A percentile compares a stretch with the other conserved stretches of the same genome.
phyloP scores from a whole-genome alignment of 805 yeast genomes.

The Candida tibetensis region DNA sequence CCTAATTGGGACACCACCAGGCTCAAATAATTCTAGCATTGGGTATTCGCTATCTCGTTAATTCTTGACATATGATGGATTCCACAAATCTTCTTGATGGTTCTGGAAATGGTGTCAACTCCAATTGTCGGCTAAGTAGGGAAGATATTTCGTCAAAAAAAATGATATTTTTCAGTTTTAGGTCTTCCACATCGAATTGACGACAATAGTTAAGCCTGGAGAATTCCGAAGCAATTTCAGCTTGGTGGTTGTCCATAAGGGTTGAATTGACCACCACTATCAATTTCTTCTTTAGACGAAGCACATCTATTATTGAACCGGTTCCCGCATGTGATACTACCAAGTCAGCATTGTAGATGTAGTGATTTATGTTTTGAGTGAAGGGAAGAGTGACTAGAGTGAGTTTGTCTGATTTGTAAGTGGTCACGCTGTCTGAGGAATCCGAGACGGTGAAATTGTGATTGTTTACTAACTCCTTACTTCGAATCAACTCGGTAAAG shows the following conservation, averaged over 20 bases:
- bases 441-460: constrained; percentile 8
- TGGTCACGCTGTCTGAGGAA: not conserved
- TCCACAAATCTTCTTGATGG: constrained; percentile 3
- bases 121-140: constrained; percentile 1
- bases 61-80: constrained; percentile 6
- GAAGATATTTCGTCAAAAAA: not conserved
- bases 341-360: constrained; percentile 48
- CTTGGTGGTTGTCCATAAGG: constrained; percentile 87
- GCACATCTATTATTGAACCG: constrained; percentile 82
- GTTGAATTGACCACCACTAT: constrained; percentile 67
- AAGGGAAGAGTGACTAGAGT: constrained; percentile 24
- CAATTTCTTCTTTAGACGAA: constrained; percentile 54
- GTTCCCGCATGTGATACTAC: constrained; percentile 90
- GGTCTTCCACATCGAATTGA: not conserved
- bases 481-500: constrained; percentile 18
- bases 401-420: not conserved
- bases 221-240: constrained; percentile 56
- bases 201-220: constrained; percentile 5
- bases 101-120: constrained; percentile 5
- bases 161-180: not conserved
- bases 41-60: not conserved
- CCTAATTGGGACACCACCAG: no score
- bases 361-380: constrained; percentile 23
- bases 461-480: constrained; percentile 8
- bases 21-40: no score